These are phyloP conservation scores for Suillus occidentalis DNA, from an alignment of 768 basidiomycete species.

Conservation along the genomic window DNA sequence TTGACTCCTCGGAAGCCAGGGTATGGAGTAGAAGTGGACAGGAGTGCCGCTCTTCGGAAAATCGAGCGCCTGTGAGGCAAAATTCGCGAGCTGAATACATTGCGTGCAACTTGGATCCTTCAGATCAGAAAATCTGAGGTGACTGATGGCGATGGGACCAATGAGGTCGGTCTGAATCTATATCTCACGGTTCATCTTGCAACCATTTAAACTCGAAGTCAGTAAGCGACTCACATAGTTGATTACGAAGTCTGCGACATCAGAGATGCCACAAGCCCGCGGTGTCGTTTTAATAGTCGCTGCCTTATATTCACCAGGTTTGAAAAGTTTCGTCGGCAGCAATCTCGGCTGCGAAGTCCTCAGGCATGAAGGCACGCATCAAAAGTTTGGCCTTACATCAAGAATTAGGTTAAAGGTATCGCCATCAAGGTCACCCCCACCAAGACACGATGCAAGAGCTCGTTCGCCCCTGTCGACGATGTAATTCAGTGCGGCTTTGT, in stretches of 20 bases:
- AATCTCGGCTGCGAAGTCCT: conserved; percentile 31
- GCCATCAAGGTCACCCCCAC: conserved; percentile 73
- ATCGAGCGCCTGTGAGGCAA: conserved; percentile 60
- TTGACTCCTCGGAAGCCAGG: conserved; percentile 36
- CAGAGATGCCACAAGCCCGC: conserved; percentile 52
- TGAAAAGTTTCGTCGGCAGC: conserved; percentile 17
- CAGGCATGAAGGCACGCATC: neutral
- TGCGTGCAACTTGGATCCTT: conserved; percentile 45
- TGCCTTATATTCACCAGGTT: conserved; percentile 51
- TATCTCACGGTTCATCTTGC: neutral
- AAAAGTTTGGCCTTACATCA: conserved; percentile 17
- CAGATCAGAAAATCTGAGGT: conserved; percentile 64
- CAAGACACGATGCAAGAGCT: conserved; percentile 61
- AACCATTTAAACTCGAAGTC: neutral
- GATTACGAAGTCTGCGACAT: conserved; percentile 69
- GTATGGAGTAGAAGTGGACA: conserved; percentile 39
- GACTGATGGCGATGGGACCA: conserved; percentile 61
- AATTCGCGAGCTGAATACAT: conserved; percentile 51
- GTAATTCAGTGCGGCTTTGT: neutral
- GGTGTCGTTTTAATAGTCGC: conserved; percentile 44
- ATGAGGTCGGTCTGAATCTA: conserved; percentile 41
- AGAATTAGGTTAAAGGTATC: conserved; percentile 58
- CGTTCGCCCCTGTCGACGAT: conserved; percentile 38
- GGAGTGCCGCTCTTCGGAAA: conserved; percentile 38
- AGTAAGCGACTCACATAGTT: conserved; percentile 50